Base-by-base conservation (phyloP, 257 asterid species). In the Przewalskia tangutica region DNA sequence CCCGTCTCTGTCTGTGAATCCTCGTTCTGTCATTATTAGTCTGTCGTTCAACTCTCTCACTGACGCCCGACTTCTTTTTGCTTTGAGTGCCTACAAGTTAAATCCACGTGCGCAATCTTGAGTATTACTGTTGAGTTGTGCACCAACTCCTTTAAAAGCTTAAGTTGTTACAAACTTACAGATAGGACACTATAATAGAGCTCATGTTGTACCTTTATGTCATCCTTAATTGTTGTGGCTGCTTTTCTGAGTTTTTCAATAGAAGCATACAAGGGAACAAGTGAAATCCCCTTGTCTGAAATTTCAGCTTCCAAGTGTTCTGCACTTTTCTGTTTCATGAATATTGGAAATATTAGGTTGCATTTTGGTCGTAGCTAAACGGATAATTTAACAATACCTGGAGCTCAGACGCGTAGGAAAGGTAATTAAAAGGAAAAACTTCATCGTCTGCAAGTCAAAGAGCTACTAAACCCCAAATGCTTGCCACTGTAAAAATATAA, bases 11-110 rank as follows among this genome's bases (percentile, higher is more conserved):
- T 90, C 94, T 14, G 91, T 88, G 83, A 95, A 95, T 51, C 95
- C 97, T 76, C 98, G 92, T 82, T 95, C 98, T 17, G 97, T 83
- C 97, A 93, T 90, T 94, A 95, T 92, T 34, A 92, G 89, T 76
- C 94, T 84, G 86, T 93, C 97, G 23, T 92, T 95, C 86, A 95
- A 42, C 77, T 89, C 98, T 87, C 97, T 71, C 27, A 85, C 88
- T 11, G 85, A 79, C 71, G 75, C 73, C 90, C 90, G 86, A 12
- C 85, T 85, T 71, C 88, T 86, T 42, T 80, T 86, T 79, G 83
- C 88, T 88, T 87, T 82, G 59, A 86, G 48, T 23, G 68, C 88
- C 97, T 94, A 70, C 17, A 10, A 2, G 54, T 59, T 20, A 75
- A 23, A 60, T 56, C 64, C 60, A 38, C 20, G 8, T 4, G 44